Base-by-base conservation (phyloP, 257 asterid genomes). In the Solanum dulcamara region DNA sequence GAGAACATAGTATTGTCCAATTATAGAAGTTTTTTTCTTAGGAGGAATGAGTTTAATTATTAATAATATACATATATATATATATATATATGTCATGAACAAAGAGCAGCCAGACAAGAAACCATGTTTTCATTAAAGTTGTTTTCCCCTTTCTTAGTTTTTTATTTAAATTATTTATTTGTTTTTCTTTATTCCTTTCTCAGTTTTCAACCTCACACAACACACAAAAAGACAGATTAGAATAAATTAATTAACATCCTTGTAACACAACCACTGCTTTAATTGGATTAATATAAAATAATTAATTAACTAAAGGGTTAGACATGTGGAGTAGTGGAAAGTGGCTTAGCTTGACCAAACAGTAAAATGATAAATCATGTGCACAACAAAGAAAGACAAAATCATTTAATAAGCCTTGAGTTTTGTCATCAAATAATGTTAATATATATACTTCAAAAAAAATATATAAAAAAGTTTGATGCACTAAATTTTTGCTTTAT, bases 61-160 rank as follows among this genome's bases (percentile, higher is more conserved):
- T 59, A 28, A 48, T n/a, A n/a, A n/a, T n/a, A n/a, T n/a, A n/a
- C n/a, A n/a, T n/a, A n/a, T n/a, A n/a, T n/a, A n/a, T n/a, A n/a
- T n/a, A n/a, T n/a, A n/a, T 46, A 17, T 7, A 55, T 7, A 81
- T 20, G 84, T 44, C 55, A 77, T 26, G 40, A 44, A 75, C 82
- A 75, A 75, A 44, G 26, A 46, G 82, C 37, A 80, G 81, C 50
- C 10, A 88, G 62, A 86, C 89, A 90, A 81, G 90, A 92, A 44
- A 46, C 92, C 92, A 92, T 89, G 92, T 89, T 89, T 74, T 91
- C 28, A 55, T 82, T 50, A 91, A 87, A 91, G 90, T 87, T 85
- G 86, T 85, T 90, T 92, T 90, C 85, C 30, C 85, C 85, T 74
- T 89, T 89, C 86, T 81, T 67, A 64, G 59, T 70, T 46, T 83